Base-by-base conservation (phyloP, 2,329 filamentous ascomycete species). In the Geosmithia morbida region DNA sequence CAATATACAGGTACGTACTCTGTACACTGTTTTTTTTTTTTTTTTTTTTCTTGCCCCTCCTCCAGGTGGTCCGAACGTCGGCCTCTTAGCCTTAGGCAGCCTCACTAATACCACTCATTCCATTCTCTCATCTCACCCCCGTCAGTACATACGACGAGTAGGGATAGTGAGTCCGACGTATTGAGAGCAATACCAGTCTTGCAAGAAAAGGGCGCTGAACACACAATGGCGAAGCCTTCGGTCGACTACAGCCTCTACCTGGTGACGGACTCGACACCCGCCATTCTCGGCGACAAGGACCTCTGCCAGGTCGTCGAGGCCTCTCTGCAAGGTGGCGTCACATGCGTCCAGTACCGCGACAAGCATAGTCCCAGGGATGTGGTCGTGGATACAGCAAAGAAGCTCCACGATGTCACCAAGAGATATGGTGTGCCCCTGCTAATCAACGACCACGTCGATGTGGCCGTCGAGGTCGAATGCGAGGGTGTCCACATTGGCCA, bases 401-500 rank as follows among this genome's bases (percentile, higher is more conserved):
- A 69, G 53, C 72, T 97, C 46, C 88, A 94, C 61, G 62, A 67
- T 39, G 67, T 92, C 51, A 90, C 87, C 18, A 70, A 69, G 52
- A 69, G 69, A 44, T 72, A 84, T 58, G 70, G 71, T 16, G 78
- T 95, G 2, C 90, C 90, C 29, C 74, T 97, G 49, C 70, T 97
- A 48, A 88, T 97, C 68, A 97, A 97, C 60, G 92, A 97, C 61
- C 80, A 89, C 13, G 77, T 96, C 6, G 89, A 95, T 60, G 86
- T 97, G 22, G 89, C 88, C 8, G 72, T 87, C 17, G 88, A 87
- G 14, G 76, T 89, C 42, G 85, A 81, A 13, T 92, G 86, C 49
- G 90, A 96, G 66, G 92, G 92, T 43, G 87, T 95, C 8, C 92
- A 97, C 62, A 77, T 97, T 45, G 92, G 92, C 7, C 90, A 97